A percentile compares a stretch with the other conserved stretches of the same genome.
These are phyloP conservation scores for Kondoa subrosea DNA, from an alignment of 768 basidiomycete genomes.

Conservation along the genomic window DNA sequence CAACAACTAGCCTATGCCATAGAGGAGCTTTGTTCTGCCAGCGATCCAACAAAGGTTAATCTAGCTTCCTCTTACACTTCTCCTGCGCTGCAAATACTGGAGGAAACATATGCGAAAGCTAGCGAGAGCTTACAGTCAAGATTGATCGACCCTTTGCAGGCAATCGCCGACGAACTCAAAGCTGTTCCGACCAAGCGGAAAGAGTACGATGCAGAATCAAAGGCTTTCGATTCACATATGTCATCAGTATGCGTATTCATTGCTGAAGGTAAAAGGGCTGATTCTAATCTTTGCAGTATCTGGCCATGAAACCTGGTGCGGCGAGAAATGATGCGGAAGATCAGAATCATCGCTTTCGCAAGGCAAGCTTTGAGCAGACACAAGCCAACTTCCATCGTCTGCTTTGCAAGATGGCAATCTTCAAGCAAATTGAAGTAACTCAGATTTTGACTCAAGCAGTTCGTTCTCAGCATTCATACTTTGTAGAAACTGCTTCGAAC, in stretches of 20 bases:
- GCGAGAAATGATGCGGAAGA: neutral
- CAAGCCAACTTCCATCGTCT: neutral
- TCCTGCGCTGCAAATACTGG: neutral
- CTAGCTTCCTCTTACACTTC: neutral
- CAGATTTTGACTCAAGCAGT: neutral
- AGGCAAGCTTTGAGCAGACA: neutral
- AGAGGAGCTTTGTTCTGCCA: neutral
- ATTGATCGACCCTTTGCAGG: neutral
- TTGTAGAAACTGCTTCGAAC: neutral
- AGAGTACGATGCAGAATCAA: neutral
- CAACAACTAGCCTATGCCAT: neutral
- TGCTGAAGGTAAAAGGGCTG: neutral
- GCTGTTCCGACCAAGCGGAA: neutral
- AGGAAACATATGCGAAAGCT: neutral
- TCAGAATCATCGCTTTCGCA: neutral
- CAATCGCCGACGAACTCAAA: neutral
- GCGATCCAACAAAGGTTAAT: neutral
- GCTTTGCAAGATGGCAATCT: neutral
- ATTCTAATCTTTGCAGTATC: constrained; percentile 5
- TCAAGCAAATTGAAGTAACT: constrained; percentile 7
- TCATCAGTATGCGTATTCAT: neutral
- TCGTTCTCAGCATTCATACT: neutral
- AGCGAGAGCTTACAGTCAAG: neutral
- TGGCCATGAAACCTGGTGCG: neutral
- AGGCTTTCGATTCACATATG: neutral